phyloP scores from a whole-genome alignment of 768 basidiomycete genomes.

The Tephrocybe sp. region DNA sequence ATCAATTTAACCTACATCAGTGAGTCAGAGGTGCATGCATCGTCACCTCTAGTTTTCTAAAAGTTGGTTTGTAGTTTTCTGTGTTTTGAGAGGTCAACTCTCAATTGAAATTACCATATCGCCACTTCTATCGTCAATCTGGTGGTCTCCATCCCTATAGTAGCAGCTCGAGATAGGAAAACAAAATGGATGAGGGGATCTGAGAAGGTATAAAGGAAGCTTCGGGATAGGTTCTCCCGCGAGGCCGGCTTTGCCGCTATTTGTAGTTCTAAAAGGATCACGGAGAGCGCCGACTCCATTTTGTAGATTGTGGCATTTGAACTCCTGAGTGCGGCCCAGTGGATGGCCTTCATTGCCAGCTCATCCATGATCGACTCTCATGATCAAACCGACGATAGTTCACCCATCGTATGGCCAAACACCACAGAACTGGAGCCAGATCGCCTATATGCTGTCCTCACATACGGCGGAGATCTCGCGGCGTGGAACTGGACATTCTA shows the following conservation, averaged over 20 bases:
- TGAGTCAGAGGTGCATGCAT: too few relatives aligned
- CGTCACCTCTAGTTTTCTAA: too few relatives aligned
- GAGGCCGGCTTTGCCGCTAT: not conserved
- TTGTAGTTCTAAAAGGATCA: not conserved
- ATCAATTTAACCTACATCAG: too few relatives aligned
- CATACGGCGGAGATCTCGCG: constrained; percentile 45
- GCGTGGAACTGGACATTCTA: constrained; percentile 54
- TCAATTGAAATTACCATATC: too few relatives aligned
- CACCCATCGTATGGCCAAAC: not conserved
- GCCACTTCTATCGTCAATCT: too few relatives aligned
- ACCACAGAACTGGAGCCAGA: constrained; percentile 35
- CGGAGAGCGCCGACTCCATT: not conserved
- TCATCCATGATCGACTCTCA: constrained; percentile 2
- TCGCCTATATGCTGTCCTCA: constrained; percentile 44
- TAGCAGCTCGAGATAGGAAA: too few relatives aligned
- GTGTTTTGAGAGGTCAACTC: too few relatives aligned
- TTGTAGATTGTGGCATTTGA: not conserved
- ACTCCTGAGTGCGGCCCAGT: constrained; percentile 1
- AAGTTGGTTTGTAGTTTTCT: too few relatives aligned
- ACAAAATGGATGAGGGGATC: too few relatives aligned
- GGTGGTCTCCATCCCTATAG: too few relatives aligned
- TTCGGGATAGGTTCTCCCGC: too few relatives aligned
- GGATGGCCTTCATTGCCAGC: constrained; percentile 4
- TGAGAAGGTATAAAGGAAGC: too few relatives aligned
- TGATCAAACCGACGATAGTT: not conserved